Conservation (phyloP, 1,139 yeast genomes). For the Suhomyces terraborum region DNA sequence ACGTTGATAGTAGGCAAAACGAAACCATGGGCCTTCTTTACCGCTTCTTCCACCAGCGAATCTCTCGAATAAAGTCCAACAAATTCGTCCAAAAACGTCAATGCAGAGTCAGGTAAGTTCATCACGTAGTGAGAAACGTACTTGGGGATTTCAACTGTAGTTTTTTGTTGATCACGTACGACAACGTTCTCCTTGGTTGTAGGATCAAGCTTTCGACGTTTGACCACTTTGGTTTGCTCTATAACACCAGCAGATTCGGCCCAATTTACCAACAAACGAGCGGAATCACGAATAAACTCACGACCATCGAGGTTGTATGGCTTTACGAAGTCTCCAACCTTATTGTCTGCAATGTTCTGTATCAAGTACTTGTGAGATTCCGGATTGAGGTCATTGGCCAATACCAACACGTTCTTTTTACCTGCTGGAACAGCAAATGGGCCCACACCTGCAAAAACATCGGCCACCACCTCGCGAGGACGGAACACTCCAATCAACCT, state of each 20-base stretch:
- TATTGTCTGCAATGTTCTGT: slow-evolving; percentile 65
- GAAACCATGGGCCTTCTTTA: slow-evolving; percentile 43
- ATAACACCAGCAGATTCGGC: slow-evolving; percentile 24
- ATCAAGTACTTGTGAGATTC: slow-evolving; percentile 71
- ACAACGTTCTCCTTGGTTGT: slow-evolving; percentile 20
- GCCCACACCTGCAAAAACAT: slow-evolving; percentile 98
- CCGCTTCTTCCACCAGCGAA: slow-evolving; percentile 35
- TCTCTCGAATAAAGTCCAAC: slow-evolving; percentile 61
- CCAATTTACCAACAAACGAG: slow-evolving; percentile 50
- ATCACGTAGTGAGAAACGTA: slow-evolving; percentile 77
- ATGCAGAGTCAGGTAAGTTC: slow-evolving; percentile 94
- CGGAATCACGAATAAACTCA: slow-evolving; percentile 67
- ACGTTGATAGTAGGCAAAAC: slow-evolving; percentile 78
- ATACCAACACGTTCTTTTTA: slow-evolving; percentile 71
- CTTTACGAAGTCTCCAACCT: slow-evolving; percentile 59
- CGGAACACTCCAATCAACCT: slow-evolving; percentile 66
- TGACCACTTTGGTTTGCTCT: slow-evolving; percentile 30
- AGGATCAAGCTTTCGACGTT: slow-evolving; percentile 36
- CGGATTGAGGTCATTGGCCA: slow-evolving; percentile 94
- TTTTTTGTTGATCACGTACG: slow-evolving; percentile 31
- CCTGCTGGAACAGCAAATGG: slow-evolving; percentile 98
- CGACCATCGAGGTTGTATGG: slow-evolving; percentile 82
- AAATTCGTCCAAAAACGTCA: slow-evolving; percentile 78
- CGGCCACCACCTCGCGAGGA: slow-evolving; percentile 76
- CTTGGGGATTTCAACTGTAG: slow-evolving; percentile 53